Percentiles rank a stretch among this genome's conserved stretches.
phyloP scores from a whole-genome alignment of 2,329 filamentous ascomycete genomes.

The Xylariaceae sp. region DNA sequence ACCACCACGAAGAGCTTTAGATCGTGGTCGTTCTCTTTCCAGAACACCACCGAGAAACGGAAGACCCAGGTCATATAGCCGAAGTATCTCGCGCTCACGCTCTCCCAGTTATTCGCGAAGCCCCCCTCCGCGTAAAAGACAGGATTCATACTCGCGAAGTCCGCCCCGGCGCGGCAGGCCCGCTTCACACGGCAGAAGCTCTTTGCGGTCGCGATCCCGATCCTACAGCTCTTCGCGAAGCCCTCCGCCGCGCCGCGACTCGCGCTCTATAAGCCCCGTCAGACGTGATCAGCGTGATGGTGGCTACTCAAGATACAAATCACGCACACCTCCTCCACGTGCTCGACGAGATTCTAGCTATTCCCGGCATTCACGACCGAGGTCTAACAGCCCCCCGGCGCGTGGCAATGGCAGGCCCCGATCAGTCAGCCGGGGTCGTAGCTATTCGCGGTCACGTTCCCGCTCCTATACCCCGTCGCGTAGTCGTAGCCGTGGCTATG shows the following conservation, averaged over 20 bases:
- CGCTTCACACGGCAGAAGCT: conserved; percentile 24
- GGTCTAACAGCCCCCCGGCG: conserved; percentile 21
- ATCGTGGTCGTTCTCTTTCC: conserved; percentile 35
- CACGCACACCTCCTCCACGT: neutral
- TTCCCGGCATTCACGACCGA: conserved; percentile 22
- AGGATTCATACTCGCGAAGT: conserved; percentile 30
- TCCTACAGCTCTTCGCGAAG: conserved; percentile 16
- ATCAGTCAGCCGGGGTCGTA: conserved; percentile 21
- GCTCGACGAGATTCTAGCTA: conserved; percentile 14
- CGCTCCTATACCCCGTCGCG: conserved; percentile 24
- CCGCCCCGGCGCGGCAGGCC: conserved; percentile 30
- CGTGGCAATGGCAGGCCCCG: conserved; percentile 14
- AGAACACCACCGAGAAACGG: conserved; percentile 30
- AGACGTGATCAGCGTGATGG: conserved; percentile 9
- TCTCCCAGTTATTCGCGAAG: conserved; percentile 27
- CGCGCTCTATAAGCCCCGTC: conserved; percentile 9
- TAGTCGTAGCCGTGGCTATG: conserved; percentile 19
- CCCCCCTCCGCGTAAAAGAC: conserved; percentile 23
- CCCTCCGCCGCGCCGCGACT: conserved; percentile 6
- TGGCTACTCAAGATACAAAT: conserved; percentile 11
- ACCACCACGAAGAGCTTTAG: conserved; percentile 32
- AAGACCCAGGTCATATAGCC: conserved; percentile 30
- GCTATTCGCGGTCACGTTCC: conserved; percentile 21
- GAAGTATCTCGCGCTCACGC: conserved; percentile 33
- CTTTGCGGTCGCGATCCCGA: conserved; percentile 9